Conservation (phyloP, 31 red algal genomes). For the Odonthalia washingtoniensis region DNA sequence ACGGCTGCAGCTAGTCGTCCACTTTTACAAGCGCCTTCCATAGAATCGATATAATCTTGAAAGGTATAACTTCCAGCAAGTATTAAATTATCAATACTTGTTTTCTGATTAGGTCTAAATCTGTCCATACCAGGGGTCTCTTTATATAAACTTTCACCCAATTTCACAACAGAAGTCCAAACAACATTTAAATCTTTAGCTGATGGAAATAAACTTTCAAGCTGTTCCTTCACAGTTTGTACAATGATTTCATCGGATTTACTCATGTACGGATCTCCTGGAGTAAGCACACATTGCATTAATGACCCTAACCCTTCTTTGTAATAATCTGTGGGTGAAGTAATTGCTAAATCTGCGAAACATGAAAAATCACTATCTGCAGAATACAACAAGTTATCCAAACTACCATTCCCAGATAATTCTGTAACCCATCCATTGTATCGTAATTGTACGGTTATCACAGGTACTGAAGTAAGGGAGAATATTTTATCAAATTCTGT, state of each 20-base stretch:
- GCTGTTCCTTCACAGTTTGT: constrained; percentile 61
- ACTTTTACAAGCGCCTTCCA: constrained; percentile 93
- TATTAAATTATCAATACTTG: constrained; percentile 78
- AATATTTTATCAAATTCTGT: constrained; percentile 68
- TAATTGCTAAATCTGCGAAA: constrained; percentile 93
- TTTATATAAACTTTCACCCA: constrained; percentile 85
- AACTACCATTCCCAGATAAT: constrained; percentile 38
- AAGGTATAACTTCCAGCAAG: constrained; percentile 95
- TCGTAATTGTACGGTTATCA: constrained; percentile 92
- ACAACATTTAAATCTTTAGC: constrained; percentile 69
- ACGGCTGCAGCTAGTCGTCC: constrained; percentile 83
- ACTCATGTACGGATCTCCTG: constrained; percentile 83
- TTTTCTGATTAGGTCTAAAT: constrained; percentile 74
- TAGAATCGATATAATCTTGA: constrained; percentile 95
- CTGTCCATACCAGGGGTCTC: constrained; percentile 82
- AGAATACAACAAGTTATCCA: constrained; percentile 88
- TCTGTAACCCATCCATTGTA: constrained; percentile 96
- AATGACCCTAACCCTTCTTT: constrained; percentile 84
- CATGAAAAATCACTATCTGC: constrained; percentile 95
- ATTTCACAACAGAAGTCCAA: constrained; percentile 91
- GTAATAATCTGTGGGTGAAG: constrained; percentile 92
- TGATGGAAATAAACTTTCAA: constrained; percentile 76
- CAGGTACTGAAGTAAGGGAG: constrained; percentile 75
- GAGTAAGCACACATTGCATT: constrained; percentile 88
- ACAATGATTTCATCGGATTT: constrained; percentile 68